These are phyloP conservation scores for Tardiomyces depauwii DNA, from an alignment of 1,139 yeast genomes.

Conservation along the genomic window DNA sequence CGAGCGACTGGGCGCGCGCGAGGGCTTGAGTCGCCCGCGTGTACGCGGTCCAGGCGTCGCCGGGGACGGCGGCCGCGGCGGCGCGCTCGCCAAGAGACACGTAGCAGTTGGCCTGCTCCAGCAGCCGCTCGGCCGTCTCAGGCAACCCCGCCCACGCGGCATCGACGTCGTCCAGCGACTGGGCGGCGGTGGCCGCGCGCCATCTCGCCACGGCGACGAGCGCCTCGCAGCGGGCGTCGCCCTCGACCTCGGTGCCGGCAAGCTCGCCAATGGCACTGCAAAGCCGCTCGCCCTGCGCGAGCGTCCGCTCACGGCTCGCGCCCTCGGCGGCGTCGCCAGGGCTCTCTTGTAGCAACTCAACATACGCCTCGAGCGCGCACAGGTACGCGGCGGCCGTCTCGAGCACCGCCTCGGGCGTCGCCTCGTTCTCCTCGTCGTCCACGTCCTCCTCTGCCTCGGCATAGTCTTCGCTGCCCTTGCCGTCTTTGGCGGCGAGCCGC, in stretches of 20 bases:
- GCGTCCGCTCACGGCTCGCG: neutral
- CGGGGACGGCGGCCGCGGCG: neutral
- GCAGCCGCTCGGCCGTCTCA: conserved; percentile 9
- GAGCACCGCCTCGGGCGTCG: conserved; percentile 1
- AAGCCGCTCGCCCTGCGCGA: neutral
- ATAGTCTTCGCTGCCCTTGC: neutral
- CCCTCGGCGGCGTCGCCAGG: neutral
- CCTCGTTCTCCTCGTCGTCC: conserved; percentile 1
- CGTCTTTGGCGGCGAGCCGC: neutral
- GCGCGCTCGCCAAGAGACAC: conserved; percentile 12
- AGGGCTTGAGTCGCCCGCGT: conserved; percentile 7
- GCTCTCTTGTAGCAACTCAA: neutral
- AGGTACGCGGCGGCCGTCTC: conserved; percentile 9
- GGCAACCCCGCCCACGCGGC: conserved; percentile 12
- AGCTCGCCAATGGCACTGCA: neutral
- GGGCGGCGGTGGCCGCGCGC: conserved; percentile 1
- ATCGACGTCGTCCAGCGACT: conserved; percentile 2
- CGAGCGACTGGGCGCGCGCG: conserved; percentile 1
- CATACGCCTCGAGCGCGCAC: neutral
- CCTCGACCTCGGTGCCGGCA: neutral
- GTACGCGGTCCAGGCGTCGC: conserved; percentile 7
- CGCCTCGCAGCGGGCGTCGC: conserved; percentile 7
- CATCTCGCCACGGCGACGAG: conserved; percentile 10
- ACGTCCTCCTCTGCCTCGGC: neutral
- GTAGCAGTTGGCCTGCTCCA: conserved; percentile 16